Conservation (phyloP, 306 rosid genomes). For the Glycine latifolia region DNA sequence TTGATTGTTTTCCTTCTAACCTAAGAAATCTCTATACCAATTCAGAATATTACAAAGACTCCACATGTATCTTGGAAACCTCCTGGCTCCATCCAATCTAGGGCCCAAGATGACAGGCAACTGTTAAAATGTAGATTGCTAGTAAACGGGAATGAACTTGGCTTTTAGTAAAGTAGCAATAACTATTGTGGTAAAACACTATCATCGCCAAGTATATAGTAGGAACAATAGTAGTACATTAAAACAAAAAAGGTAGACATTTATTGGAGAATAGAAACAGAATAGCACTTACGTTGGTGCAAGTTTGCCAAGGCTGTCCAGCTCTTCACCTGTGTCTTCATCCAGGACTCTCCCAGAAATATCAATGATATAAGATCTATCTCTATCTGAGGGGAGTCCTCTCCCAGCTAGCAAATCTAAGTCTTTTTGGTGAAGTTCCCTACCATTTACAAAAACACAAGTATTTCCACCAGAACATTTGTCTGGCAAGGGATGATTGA, state of each 20-base stretch:
- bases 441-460: conserved; percentile 86
- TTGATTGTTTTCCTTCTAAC: neutral
- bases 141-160: neutral
- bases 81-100: neutral
- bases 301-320: conserved; percentile 94
- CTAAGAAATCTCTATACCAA: conserved; percentile 1
- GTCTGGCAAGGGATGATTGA: conserved; percentile 82
- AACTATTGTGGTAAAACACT: conserved; percentile 32
- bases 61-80: too few relatives aligned
- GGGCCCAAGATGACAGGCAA: neutral
- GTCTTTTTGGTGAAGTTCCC: conserved; percentile 92
- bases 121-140: neutral
- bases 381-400: conserved; percentile 81
- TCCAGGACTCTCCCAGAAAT: conserved; percentile 93
- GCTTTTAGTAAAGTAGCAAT: neutral
- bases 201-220: conserved; percentile 25
- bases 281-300: conserved; percentile 89
- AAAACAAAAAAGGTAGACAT: neutral
- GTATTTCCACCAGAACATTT: conserved; percentile 86
- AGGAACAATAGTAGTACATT: conserved; percentile 1
- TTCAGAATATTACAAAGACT: too few relatives aligned
- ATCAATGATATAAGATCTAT: conserved; percentile 83
- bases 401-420: conserved; percentile 83
- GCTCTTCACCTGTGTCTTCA: conserved; percentile 91
- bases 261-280: conserved; percentile 10